phyloP scores from a whole-genome alignment of 2,329 filamentous ascomycete genomes.

The Orbilia brochopaga region DNA sequence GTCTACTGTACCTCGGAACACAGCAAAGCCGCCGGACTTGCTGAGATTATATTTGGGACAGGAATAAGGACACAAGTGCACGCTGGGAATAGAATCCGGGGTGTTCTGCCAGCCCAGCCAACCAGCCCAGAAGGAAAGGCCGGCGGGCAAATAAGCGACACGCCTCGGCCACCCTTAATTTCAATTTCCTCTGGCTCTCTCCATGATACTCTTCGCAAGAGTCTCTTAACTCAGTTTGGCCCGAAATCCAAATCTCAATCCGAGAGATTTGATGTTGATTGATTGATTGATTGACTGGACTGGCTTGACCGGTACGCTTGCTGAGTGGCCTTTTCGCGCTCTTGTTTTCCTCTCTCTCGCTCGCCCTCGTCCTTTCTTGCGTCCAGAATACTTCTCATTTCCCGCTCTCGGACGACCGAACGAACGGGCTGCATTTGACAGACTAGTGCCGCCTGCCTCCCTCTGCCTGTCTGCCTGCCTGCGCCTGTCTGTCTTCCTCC shows the following conservation, averaged over 20 bases:
- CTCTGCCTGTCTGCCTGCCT: neutral
- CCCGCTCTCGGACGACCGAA: conserved; percentile 8
- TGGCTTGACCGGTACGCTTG: neutral
- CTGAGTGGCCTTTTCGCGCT: neutral
- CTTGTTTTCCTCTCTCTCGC: conserved; percentile 24
- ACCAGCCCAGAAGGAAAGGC: conserved; percentile 33
- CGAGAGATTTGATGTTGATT: neutral
- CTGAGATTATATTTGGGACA: conserved; percentile 6
- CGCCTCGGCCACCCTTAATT: conserved; percentile 51
- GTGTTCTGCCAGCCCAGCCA: conserved; percentile 37
- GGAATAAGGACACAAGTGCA: conserved; percentile 1
- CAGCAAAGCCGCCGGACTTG: conserved; percentile 3
- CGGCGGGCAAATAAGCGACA: conserved; percentile 50
- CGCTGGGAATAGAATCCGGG: conserved; percentile 35
- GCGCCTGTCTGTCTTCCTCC: conserved; percentile 9
- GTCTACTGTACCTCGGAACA: neutral
- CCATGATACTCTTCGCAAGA: neutral
- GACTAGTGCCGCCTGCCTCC: neutral
- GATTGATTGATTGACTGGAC: neutral
- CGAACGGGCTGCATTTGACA: neutral
- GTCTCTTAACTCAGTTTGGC: conserved; percentile 3
- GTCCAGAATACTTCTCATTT: conserved; percentile 22
- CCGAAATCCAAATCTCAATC: conserved; percentile 2
- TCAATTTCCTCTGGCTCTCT: conserved; percentile 5
- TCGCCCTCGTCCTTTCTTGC: too few relatives aligned